Base-by-base conservation (phyloP, 129 eudicot genomes). In the Glebionis coronaria region DNA sequence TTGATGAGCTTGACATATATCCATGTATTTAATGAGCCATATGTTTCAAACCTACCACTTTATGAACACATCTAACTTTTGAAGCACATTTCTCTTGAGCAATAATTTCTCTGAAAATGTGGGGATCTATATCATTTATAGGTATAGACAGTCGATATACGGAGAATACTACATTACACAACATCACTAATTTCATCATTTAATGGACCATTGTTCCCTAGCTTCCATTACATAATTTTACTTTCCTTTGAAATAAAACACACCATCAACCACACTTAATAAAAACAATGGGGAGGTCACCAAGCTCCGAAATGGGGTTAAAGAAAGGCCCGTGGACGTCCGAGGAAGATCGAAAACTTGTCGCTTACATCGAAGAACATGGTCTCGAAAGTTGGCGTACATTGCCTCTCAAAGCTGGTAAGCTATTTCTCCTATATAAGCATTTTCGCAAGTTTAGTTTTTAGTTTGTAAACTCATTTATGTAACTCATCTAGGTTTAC, bases 311-410 rank as follows among this genome's bases (percentile, higher is more conserved):
- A 7, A 38, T 18, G 45, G 78, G 68, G 38, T 56, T 69, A 6
- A 68, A 69, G 63, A 68, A 76, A 69, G 75, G 80, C 10, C 67
- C 76, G 54, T 69, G 76, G 81, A 62, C 71, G 3, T 49, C 57
- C 0, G 81, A 61, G 14, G 81, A 69, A 62, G 81, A 76, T 35
- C 58, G 9, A 54, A 69, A 69, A 56, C 65, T 76, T 14, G 25
- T 76, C 9, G 42, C 49, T 12, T 69, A 44, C 51, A 46, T 76
- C 19, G 27, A 69, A 28, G 12, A 76, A 63, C 52, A 69, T 69
- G 81, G 76, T 14, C 71, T 61, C 53, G 76, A 67, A 52, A 69
- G 76, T 27, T 76, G 81, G 81, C 42, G 76, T 11, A 38, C 65
- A 2, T 44, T 76, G 28, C 76, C 75, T n/a, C 35, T 53, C 20